Conservation (phyloP, 2,329 filamentous ascomycete species). For the Microcyclospora pomicola region DNA sequence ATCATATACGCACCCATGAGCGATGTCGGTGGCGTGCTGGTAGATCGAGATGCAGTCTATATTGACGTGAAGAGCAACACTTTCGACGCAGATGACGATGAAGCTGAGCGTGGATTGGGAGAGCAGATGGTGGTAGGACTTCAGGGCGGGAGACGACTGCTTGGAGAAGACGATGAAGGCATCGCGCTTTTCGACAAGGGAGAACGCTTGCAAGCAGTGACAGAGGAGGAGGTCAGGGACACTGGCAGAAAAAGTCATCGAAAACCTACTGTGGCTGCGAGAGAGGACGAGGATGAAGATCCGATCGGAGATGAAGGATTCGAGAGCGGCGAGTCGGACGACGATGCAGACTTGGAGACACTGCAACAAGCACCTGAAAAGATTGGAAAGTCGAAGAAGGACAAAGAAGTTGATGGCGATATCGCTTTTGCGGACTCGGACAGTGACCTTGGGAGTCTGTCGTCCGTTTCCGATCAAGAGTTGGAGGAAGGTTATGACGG, state of each 20-base stretch:
- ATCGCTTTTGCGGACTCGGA: constrained; percentile 91
- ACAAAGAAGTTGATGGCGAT: constrained; percentile 46
- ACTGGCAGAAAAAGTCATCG: constrained; percentile 27
- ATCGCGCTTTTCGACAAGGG: constrained; percentile 77
- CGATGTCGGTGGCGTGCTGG: constrained; percentile 86
- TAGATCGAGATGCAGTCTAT: constrained; percentile 95
- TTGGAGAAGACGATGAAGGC: constrained; percentile 70
- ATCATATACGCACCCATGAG: constrained; percentile 95
- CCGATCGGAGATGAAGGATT: constrained; percentile 39
- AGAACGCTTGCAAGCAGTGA: constrained; percentile 47
- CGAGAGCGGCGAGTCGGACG: constrained; percentile 38
- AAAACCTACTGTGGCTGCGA: constrained; percentile 36
- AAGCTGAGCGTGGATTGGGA: constrained; percentile 75
- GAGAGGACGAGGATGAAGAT: constrained; percentile 34
- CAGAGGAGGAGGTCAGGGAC: constrained; percentile 29
- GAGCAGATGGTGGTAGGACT: constrained; percentile 88
- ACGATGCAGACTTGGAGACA: constrained; percentile 35
- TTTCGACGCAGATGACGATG: constrained; percentile 54
- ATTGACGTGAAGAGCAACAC: constrained; percentile 59
- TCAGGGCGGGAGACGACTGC: constrained; percentile 65
- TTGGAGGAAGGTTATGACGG: constrained; percentile 34
- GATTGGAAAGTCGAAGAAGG: constrained; percentile 38
- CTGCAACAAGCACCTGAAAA: constrained; percentile 31
- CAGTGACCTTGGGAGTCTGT: constrained; percentile 85
- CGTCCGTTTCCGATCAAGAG: constrained; percentile 44